phyloP scores from a whole-genome alignment of 768 basidiomycete species.

The Pleurotus platypus region DNA sequence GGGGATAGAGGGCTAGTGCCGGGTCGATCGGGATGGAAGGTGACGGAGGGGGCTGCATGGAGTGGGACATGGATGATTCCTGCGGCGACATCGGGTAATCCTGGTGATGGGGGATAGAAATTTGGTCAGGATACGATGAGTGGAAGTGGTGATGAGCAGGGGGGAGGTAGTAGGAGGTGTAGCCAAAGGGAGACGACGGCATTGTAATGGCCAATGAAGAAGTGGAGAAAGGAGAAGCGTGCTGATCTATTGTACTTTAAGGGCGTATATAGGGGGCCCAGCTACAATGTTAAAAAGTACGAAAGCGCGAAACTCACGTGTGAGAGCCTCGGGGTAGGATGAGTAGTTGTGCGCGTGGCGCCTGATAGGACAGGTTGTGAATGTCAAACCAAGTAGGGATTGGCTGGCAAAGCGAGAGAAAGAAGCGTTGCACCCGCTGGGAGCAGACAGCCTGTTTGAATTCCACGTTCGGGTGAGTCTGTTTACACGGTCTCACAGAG shows the following conservation, averaged over 20 bases:
- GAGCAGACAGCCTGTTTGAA: constrained; percentile 1
- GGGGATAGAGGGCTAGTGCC: constrained; percentile 60
- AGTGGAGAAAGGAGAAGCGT: constrained; percentile 4
- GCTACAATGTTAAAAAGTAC: constrained; percentile 2
- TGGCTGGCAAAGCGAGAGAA: constrained; percentile 12
- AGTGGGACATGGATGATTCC: constrained; percentile 37
- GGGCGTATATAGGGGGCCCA: constrained; percentile 1
- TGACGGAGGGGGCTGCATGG: constrained; percentile 53
- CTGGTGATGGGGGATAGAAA: constrained; percentile 26
- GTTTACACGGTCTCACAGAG: constrained; percentile 6
- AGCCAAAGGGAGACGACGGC: constrained; percentile 30
- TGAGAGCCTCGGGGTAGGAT: constrained; percentile 1
- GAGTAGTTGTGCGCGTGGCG: constrained; percentile 18
- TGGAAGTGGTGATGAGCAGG: constrained; percentile 20
- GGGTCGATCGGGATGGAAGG: constrained; percentile 70
- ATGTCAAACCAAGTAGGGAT: constrained; percentile 17
- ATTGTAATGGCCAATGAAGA: constrained; percentile 15
- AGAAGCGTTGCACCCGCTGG: background rate
- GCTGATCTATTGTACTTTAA: constrained; percentile 3
- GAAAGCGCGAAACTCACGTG: constrained; percentile 8
- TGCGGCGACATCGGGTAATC: constrained; percentile 32
- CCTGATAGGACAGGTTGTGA: constrained; percentile 17
- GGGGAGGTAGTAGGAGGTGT: constrained; percentile 29
- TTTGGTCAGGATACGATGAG: constrained; percentile 22
- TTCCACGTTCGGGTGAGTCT: constrained; percentile 8